Evolutionary conservation across 805 yeast species (phyloP).

Genomic region (Candida tammaniensis): DNA sequence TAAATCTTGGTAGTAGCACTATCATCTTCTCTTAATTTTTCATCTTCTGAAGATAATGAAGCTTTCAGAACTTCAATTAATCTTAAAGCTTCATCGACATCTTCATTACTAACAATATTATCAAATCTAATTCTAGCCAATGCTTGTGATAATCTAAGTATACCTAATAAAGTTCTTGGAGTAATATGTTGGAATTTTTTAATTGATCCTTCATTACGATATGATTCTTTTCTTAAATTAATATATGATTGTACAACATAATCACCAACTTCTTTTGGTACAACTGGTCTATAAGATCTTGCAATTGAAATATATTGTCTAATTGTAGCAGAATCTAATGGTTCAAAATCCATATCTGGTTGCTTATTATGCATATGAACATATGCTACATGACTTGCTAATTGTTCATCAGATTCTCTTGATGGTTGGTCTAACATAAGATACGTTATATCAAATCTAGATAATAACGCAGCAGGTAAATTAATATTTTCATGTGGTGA

Average conservation of each 20-base stretch:
- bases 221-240: conserved; percentile 88
- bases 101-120: conserved; percentile 64
- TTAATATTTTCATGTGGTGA: conserved; percentile 95
- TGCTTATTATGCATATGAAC: conserved; percentile 93
- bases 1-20: conserved; percentile 68
- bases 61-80: conserved; percentile 81
- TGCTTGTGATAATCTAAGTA: conserved; percentile 91
- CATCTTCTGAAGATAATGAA: conserved; percentile 61
- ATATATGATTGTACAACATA: conserved; percentile 84
- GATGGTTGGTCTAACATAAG: conserved; percentile 82
- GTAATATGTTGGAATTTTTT: conserved; percentile 88
- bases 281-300: conserved; percentile 77
- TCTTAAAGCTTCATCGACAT: conserved; percentile 94
- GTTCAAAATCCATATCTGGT: conserved; percentile 73
- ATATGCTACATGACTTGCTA: conserved; percentile 91
- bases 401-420: conserved; percentile 73
- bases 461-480: conserved; percentile 91
- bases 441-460: conserved; percentile 90
- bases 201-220: conserved; percentile 69
- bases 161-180: conserved; percentile 90
- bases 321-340: conserved; percentile 74
- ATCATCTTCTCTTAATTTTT: conserved; percentile 55
- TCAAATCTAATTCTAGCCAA: conserved; percentile 86
- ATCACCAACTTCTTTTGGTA: conserved; percentile 80
- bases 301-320: conserved; percentile 89